Percentiles rank a stretch among this genome's conserved stretches.
phyloP scores from a whole-genome alignment of 2,329 filamentous ascomycete species.

The Pseudonectria buxi region DNA sequence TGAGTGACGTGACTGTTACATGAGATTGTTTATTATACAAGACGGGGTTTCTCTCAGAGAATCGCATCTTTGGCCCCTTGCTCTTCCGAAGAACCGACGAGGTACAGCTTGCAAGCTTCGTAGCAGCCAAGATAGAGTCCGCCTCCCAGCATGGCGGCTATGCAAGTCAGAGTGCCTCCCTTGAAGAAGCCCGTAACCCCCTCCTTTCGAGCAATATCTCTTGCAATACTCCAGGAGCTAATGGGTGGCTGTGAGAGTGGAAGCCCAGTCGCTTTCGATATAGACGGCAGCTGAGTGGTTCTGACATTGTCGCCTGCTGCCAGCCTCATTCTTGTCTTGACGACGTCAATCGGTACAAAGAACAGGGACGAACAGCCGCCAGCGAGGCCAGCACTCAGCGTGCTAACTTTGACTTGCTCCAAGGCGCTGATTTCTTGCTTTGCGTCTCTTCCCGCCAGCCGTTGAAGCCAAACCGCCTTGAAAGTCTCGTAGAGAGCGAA shows the following conservation, averaged over 20 bases:
- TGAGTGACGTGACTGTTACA: too few relatives aligned
- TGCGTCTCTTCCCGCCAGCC: background rate
- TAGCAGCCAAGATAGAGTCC: constrained; percentile 6
- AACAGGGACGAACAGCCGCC: constrained; percentile 5
- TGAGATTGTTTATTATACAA: too few relatives aligned
- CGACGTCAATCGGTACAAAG: constrained; percentile 14
- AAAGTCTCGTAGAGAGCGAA: constrained; percentile 8
- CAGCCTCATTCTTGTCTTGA: constrained; percentile 15
- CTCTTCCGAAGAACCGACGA: background rate
- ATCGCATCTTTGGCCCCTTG: too few relatives aligned
- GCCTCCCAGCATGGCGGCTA: constrained; percentile 1
- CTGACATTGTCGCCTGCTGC: constrained; percentile 2
- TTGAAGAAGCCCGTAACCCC: constrained; percentile 3
- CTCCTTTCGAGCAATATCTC: background rate
- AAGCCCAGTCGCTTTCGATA: too few relatives aligned
- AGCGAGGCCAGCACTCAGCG: constrained; percentile 7
- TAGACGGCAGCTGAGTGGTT: too few relatives aligned
- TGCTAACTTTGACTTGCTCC: constrained; percentile 1
- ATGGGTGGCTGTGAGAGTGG: too few relatives aligned
- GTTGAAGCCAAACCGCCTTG: background rate
- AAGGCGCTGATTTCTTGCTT: too few relatives aligned
- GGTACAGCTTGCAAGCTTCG: constrained; percentile 5
- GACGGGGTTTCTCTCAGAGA: too few relatives aligned
- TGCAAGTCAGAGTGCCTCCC: constrained; percentile 3
- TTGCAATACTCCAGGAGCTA: too few relatives aligned